Percentiles rank a stretch among this genome's conserved stretches.
These are phyloP conservation scores for Boletus edulis DNA, from an alignment of 768 basidiomycete genomes.

Conservation along the genomic window DNA sequence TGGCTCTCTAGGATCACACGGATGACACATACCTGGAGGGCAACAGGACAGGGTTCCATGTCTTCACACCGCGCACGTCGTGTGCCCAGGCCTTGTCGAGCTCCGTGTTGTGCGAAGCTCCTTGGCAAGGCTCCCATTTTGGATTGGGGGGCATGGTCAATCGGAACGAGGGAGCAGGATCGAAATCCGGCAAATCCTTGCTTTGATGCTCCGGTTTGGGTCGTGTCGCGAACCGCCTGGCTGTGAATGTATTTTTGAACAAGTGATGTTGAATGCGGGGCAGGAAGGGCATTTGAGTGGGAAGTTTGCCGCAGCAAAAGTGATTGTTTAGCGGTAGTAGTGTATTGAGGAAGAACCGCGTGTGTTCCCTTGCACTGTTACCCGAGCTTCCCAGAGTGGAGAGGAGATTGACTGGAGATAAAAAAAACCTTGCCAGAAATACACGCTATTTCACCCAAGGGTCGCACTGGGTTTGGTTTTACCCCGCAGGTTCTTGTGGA, in stretches of 20 bases:
- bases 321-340: too few relatives aligned
- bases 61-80: slow-evolving; percentile 37
- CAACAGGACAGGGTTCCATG: slow-evolving; percentile 39
- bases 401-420: slow-evolving; percentile 7
- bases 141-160: slow-evolving; percentile 39
- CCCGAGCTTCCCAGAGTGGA: too few relatives aligned
- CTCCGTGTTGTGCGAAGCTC: slow-evolving; percentile 22
- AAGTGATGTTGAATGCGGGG: background rate
- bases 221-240: slow-evolving; percentile 3
- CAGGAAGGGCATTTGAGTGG: background rate
- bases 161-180: slow-evolving; percentile 32
- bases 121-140: slow-evolving; percentile 43
- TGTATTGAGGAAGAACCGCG: background rate
- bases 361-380: background rate
- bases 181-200: slow-evolving; percentile 12
- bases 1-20: slow-evolving; percentile 4
- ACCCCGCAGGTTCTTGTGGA: too few relatives aligned
- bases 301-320: too few relatives aligned
- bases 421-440: too few relatives aligned
- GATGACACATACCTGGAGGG: slow-evolving; percentile 26
- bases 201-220: background rate
- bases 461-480: too few relatives aligned
- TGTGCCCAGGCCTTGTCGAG: slow-evolving; percentile 29
- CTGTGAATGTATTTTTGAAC: background rate
- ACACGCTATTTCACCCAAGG: too few relatives aligned